A percentile compares a stretch with the other conserved stretches of the same genome.
These are phyloP conservation scores for Penicillium bialowiezense DNA, from an alignment of 495 filamentous ascomycete genomes.

Conservation along the genomic window DNA sequence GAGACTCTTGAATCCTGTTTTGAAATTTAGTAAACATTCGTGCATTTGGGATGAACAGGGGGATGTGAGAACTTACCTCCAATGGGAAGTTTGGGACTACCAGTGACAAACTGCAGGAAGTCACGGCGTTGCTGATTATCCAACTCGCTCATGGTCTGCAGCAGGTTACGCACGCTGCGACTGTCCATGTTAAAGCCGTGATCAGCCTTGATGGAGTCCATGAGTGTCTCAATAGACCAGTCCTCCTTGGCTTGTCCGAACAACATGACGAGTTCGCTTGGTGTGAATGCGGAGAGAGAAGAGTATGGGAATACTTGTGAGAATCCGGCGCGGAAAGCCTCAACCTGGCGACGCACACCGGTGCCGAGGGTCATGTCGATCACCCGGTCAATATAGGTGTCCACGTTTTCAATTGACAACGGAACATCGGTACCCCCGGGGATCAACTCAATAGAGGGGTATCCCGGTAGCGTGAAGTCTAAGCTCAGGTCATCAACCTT, in stretches of 20 bases:
- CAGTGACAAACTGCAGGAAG: conserved; percentile 97
- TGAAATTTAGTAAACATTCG: conserved; percentile 11
- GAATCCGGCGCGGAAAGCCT: conserved; percentile 89
- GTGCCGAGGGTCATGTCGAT: conserved; percentile 86
- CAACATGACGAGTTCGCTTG: conserved; percentile 92
- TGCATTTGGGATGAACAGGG: conserved; percentile 10
- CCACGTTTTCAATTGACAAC: conserved; percentile 88
- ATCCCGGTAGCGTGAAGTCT: conserved; percentile 93
- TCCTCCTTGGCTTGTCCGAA: conserved; percentile 95
- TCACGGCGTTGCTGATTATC: conserved; percentile 73
- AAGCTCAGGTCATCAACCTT: conserved; percentile 82
- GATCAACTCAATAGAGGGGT: conserved; percentile 82
- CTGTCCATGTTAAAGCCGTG: conserved; percentile 99
- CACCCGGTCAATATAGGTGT: conserved; percentile 80
- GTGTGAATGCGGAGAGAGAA: conserved; percentile 90
- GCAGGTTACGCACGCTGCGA: conserved; percentile 88
- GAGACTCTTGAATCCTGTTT: conserved; percentile 86
- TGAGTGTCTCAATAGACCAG: conserved; percentile 95
- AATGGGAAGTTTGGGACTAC: conserved; percentile 97
- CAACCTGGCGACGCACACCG: conserved; percentile 84
- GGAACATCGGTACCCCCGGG: conserved; percentile 66
- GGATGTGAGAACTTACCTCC: conserved; percentile 70
- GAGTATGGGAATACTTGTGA: conserved; percentile 96
- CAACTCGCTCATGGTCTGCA: conserved; percentile 94
- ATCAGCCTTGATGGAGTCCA: conserved; percentile 99